Base-by-base conservation (phyloP, 208 protist species). In the Trypanosoma caninum region DNA sequence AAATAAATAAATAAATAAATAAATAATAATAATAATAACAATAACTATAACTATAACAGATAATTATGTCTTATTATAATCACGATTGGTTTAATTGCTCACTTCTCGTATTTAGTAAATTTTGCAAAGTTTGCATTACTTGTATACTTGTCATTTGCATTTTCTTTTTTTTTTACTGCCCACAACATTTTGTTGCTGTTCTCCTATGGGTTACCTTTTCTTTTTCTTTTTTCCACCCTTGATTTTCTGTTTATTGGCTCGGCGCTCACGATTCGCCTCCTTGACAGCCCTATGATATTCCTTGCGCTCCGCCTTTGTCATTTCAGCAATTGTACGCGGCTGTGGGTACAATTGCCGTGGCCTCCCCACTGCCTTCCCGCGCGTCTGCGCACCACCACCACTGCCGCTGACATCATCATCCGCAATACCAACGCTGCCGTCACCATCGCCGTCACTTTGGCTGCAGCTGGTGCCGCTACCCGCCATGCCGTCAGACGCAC, bases 241-340 rank as follows among this genome's bases (percentile, higher is more conserved):
- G 11, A 76, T 76, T 52, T 80, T 80, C 56, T 94, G 91, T 72
- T 95, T 92, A 44, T 89, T 78, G 16, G 72, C 55, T 4, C 85
- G 84, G 45, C 68, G 72, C 46, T 90, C 71, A 2, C 83, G 79
- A 30, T 92, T 89, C 0, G 80, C 80, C 66, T 89, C 75, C 72
- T 95, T 92, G 4, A 95, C 88, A 5, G 69, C 57, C 61, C 82
- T 90, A 27, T 78, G 74, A 59, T 92, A 74, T 31, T 67, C 73
- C 70, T 88, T 91, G 27, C 84, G 82, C 65, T 95, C 83, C 53
- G 92, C 88, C 59, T 87, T 87, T 25, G 82, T 82, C 88, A 95
- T 95, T 25, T 89, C 72, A 0, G 84, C 72, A 33, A 95, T 60
- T 27, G 78, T 80, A 22, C 70, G 64, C 2, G 63, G 59, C 2